Base-by-base conservation (phyloP, 139 green algal species). In the Trebouxia sp. region DNA sequence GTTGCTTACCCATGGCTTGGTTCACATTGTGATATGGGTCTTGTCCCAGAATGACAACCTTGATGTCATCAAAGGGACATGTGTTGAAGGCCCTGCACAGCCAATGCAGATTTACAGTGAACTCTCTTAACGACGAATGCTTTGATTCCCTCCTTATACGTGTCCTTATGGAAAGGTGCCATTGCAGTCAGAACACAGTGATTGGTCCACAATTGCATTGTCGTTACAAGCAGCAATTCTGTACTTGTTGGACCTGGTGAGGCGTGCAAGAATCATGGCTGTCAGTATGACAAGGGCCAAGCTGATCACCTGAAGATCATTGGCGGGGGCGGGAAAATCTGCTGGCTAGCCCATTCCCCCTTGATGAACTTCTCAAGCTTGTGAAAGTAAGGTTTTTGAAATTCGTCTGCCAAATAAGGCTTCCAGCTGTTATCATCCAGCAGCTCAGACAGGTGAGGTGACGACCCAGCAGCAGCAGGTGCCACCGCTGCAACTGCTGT, bases 1-100 rank as follows among this genome's bases (percentile, higher is more conserved):
- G 56, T 26, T 69, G 56, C 69, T 39, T 28, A 53, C 38, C 42
- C 51, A 72, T 81, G n/a, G 96, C 97, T 86, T 99, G 94, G 32
- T 89, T 88, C 3, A 85, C 55, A 45, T 88, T 88, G 80, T 98
- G 96, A 90, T 99, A 99, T 1, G 97, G 97, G 82, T 99, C 97
- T 32, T 92, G 88, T 1, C 95, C 95, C 15, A 98, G 75, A 22
- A 98, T 94, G 17, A 97, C 95, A n/a, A 96, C 93, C 24, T 85
- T 83, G 62, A 94, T 87, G 30, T 89, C 67, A 50, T 90, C 82
- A 38, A 94, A 82, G 0, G 90, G 90, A 42, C 85, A 86, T 35
- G 53, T 79, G 82, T 95, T 96, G 58, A 94, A 77, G 0, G 91
- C 90, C 65, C 86, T 88, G 85, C 84, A 35, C 3, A 12, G 41